These are phyloP conservation scores for Lanzia echinophila DNA, from an alignment of 2,329 filamentous ascomycete species.

Conservation along the genomic window DNA sequence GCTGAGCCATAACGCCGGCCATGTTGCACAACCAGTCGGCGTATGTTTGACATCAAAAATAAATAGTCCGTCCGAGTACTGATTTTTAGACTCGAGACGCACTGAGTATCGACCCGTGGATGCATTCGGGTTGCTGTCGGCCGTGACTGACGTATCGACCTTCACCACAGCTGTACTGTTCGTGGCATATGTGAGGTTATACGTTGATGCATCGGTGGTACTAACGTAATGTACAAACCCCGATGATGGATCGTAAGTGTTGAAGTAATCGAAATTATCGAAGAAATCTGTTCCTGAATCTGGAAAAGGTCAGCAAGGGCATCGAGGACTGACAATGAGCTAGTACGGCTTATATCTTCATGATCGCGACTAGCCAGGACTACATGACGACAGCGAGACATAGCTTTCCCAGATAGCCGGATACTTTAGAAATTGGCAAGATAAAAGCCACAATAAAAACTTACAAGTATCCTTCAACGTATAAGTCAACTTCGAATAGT, in stretches of 20 bases:
- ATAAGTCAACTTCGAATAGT: constrained; percentile 38
- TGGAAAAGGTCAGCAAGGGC: constrained; percentile 10
- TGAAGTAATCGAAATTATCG: constrained; percentile 40
- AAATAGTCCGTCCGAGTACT: constrained; percentile 48
- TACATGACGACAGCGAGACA: not conserved
- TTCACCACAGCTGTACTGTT: constrained; percentile 46
- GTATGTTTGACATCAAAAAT: constrained; percentile 53
- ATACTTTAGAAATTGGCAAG: not conserved
- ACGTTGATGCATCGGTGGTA: constrained; percentile 18
- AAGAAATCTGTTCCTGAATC: constrained; percentile 37
- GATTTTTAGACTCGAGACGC: constrained; percentile 52
- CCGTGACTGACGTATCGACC: constrained; percentile 54
- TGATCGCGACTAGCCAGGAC: not conserved
- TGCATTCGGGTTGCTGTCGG: constrained; percentile 49
- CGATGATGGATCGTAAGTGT: constrained; percentile 36
- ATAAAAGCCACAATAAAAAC: constrained; percentile 14
- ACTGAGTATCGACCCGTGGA: constrained; percentile 28
- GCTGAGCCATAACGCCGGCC: constrained; percentile 56
- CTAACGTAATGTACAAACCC: constrained; percentile 42
- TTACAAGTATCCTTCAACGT: constrained; percentile 35
- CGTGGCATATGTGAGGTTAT: constrained; percentile 59
- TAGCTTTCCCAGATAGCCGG: not conserved
- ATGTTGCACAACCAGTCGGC: constrained; percentile 47
- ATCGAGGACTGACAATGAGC: not conserved
- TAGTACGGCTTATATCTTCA: not conserved